Conservation (phyloP, 2,329 filamentous ascomycete species). For the Endoconidiophora laricicola region DNA sequence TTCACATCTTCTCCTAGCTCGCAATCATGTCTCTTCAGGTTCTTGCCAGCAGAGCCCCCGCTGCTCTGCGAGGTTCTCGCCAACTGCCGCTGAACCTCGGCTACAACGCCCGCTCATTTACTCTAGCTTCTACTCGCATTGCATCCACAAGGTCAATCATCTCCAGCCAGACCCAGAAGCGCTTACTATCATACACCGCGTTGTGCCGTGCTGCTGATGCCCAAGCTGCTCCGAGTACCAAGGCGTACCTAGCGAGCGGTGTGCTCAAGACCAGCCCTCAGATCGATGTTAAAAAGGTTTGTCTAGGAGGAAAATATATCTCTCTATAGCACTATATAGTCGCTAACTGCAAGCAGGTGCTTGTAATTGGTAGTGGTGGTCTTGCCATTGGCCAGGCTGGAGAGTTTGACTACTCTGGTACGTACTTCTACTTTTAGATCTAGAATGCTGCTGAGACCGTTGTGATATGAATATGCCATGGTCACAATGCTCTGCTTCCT, state of each 20-base stretch:
- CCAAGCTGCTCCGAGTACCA: constrained; percentile 60
- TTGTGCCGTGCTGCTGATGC: constrained; percentile 27
- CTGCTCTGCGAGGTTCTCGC: constrained; percentile 38
- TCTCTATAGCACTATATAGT: neutral
- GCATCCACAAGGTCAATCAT: constrained; percentile 6
- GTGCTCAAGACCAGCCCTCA: constrained; percentile 63
- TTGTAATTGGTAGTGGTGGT: constrained; percentile 91
- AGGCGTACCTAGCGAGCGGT: constrained; percentile 80
- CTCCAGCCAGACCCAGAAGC: constrained; percentile 23
- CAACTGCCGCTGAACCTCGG: constrained; percentile 23
- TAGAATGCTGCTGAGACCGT: too few species aligned
- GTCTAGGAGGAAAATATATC: neutral
- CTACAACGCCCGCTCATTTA: constrained; percentile 7
- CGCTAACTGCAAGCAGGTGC: constrained; percentile 29
- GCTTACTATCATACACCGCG: constrained; percentile 31
- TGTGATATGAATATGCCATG: neutral
- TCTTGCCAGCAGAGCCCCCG: constrained; percentile 40
- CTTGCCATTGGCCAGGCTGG: constrained; percentile 93
- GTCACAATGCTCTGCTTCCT: neutral
- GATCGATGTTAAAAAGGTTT: constrained; percentile 76
- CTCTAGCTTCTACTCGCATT: constrained; percentile 6
- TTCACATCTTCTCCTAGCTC: neutral
- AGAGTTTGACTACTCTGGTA: constrained; percentile 98
- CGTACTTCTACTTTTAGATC: constrained; percentile 20
- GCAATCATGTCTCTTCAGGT: constrained; percentile 20